Base-by-base conservation (phyloP, 2,329 filamentous ascomycete species). In the Aspergillus clavatus region DNA sequence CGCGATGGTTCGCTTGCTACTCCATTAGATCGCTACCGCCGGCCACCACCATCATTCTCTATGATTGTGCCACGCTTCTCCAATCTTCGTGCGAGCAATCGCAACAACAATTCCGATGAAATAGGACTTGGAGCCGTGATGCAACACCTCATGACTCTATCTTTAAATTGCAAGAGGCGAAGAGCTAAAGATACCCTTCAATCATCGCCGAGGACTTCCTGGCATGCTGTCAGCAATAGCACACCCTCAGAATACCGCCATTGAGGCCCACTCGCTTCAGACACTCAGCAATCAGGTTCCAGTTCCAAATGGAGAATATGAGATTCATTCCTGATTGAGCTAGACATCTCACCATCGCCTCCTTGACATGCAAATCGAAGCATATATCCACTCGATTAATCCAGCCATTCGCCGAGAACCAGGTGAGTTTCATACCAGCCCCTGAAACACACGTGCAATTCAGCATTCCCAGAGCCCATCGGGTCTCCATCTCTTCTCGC, bases 211-310 rank as follows among this genome's bases (percentile, higher is more conserved):
- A 31, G 28, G 43, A 37, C 27, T 46, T 33, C 39, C 31, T 42
- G 42, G 14, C 18, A 21, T 42, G 11, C 18, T 35, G 18, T 18
- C 26, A 38, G 44, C 47, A 50, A 40, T 47, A 47, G 45, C 46
- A 7, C 31, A 35, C 4, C 5, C 11, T 6, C 18, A 14, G 29
- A 36, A 24, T 35, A 36, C 23, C 28, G 22, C 27, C 31, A 14
- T 31, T 29, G 27, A 21, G 28, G 22, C 5, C 33, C 7, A 45
- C 23, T n/a, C 36, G 11, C 7, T 5, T 18, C 18, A 21, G 10
- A 21, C 7, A 11, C 31, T 5, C 8, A 35, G 18, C 43, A 49
- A 49, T 49, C 47, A 26, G 45, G 36, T 36, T 18, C 31, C 26
- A 28, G 22, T 27, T 33, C 28, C 27, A 7, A 21, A n/a, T 21